Conservation (phyloP, 371 early-diverging fungal species). For the Mortierella sp. region DNA sequence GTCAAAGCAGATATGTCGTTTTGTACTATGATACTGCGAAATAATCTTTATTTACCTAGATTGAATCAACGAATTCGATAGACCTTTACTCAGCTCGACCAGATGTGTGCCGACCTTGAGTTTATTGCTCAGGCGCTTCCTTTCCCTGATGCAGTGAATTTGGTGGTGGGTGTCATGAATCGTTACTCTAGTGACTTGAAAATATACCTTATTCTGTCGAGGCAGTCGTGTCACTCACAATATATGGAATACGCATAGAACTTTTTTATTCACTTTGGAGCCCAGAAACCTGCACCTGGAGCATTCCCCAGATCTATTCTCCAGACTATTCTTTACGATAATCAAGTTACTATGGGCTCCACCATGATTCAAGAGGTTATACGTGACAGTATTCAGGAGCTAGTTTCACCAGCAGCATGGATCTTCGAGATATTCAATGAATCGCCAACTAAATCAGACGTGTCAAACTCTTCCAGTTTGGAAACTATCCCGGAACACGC, state of each 20-base stretch:
- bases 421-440: constrained; percentile 37
- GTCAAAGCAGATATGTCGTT: no score
- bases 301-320: constrained; percentile 67
- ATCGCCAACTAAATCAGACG: constrained; percentile 6
- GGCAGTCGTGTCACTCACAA: not conserved
- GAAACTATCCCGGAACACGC: constrained; percentile 11
- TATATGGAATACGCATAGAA: constrained; percentile 44
- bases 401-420: constrained; percentile 33
- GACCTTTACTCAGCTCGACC: constrained; percentile 39
- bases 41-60: not conserved
- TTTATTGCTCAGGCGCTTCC: constrained; percentile 29
- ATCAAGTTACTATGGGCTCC: constrained; percentile 41
- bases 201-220: not conserved
- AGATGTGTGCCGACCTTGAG: constrained; percentile 36
- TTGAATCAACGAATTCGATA: not conserved
- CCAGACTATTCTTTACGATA: constrained; percentile 39
- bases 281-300: constrained; percentile 62
- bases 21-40: not conserved
- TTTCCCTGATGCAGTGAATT: constrained; percentile 26
- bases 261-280: constrained; percentile 61
- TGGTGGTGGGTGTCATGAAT: constrained; percentile 25
- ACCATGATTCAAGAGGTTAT: constrained; percentile 29
- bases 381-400: constrained; percentile 36
- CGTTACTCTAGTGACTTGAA: not conserved
- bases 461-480: not conserved